Conservation (phyloP, 768 basidiomycete species). For the Naganishia antarctica region DNA sequence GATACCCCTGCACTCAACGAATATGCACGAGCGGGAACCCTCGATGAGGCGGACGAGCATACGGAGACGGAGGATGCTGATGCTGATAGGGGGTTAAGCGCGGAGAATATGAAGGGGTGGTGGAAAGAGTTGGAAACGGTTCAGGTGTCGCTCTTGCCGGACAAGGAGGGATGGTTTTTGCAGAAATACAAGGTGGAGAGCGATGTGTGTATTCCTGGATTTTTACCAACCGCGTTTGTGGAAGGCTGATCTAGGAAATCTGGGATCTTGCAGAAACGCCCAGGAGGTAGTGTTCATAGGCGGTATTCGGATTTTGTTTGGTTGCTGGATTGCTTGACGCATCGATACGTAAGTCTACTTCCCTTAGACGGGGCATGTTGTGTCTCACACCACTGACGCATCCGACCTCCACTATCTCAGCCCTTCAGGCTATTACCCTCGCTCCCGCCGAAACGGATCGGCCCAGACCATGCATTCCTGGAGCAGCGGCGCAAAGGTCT, state of each 20-base stretch:
- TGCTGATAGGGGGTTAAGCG: conserved; percentile 26
- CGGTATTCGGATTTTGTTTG: conserved; percentile 92
- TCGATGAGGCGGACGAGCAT: conserved; percentile 53
- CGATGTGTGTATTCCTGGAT: conserved; percentile 59
- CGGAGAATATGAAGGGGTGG: conserved; percentile 63
- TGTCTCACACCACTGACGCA: neutral
- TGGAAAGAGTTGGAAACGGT: conserved; percentile 77
- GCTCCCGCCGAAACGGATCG: conserved; percentile 86
- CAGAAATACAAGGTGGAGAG: conserved; percentile 78
- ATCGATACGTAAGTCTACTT: conserved; percentile 58
- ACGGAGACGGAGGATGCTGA: conserved; percentile 26
- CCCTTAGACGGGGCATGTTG: too few species aligned
- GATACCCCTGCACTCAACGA: conserved; percentile 11
- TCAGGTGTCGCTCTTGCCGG: conserved; percentile 62
- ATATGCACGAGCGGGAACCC: neutral
- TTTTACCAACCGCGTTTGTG: too few species aligned
- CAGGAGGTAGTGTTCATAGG: conserved; percentile 66
- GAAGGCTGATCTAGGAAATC: conserved; percentile 15
- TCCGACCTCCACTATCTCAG: conserved; percentile 29
- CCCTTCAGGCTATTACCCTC: conserved; percentile 85
- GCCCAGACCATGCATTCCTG: conserved; percentile 81
- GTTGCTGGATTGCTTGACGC: conserved; percentile 76
- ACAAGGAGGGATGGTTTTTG: conserved; percentile 86
- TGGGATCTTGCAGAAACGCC: conserved; percentile 53
- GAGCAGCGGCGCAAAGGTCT: conserved; percentile 86